Base-by-base conservation (phyloP, 805 yeast genomes). In the Saturnispora halmiae region DNA sequence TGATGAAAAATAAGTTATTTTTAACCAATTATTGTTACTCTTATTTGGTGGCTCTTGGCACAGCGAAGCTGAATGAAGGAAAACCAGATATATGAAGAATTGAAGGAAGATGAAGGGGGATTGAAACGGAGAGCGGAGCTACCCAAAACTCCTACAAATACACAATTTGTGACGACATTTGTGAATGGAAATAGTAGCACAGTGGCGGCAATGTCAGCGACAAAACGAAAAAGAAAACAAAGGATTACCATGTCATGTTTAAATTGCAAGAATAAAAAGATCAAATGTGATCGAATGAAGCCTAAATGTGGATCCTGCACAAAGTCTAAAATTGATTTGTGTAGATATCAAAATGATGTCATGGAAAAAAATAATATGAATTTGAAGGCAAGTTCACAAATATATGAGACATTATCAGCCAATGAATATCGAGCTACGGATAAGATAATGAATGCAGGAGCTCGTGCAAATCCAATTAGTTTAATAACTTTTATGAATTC, bases 241-340 rank as follows among this genome's bases (percentile, higher is more conserved):
- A 62, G 76, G 50, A 67, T 66, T 4, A 70, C 75, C 4, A 58
- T 70, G 1, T 58, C 62, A 4, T 58, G 63, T 46, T 35, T 53
- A 38, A 47, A 65, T 33, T 72, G 78, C 50, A 63, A 74, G 43
- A 61, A 67, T 49, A 56, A 74, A 41, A 72, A 72, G 47, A 73
- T 72, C 13, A 70, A 69, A 43, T 63, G 68, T 48, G 66, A 63
- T 42, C 48, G 64, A 20, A 40, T 34, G 8, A 53, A 55, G 49
- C 68, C 67, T 7, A 45, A 43, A 13, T 63, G 68, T 45, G 58
- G 61, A 0, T 51, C 62, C 2, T 63, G 68, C 46, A 6, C n/a
- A 34, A 32, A 29, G 8, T 36, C 27, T 26, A 43, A 44, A 4
- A 25, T 31, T 26, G 4, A 29, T n/a, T 29, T 24, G 8, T 46